A percentile compares a stretch with the other conserved stretches of the same genome.
These are phyloP conservation scores for Apiospora kogelbergensis DNA, from an alignment of 2,329 filamentous ascomycete species.

Conservation along the genomic window DNA sequence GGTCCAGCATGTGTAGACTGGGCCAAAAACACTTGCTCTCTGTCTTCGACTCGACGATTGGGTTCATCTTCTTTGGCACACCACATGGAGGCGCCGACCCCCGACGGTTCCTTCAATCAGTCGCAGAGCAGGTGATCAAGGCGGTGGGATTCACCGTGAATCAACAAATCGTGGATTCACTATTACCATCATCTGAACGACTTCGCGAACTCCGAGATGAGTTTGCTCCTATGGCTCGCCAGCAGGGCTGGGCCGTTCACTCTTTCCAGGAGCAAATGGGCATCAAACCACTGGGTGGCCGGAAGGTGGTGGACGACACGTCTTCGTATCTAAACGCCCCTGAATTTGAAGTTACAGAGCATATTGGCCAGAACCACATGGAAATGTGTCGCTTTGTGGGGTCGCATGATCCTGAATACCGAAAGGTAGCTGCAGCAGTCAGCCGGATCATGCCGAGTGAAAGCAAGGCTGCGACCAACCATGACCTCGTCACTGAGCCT, in stretches of 20 bases:
- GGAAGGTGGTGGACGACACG: slow-evolving; percentile 34
- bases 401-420: slow-evolving; percentile 30
- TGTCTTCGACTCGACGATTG: slow-evolving; percentile 24
- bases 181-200: slow-evolving; percentile 34
- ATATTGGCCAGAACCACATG: slow-evolving; percentile 35
- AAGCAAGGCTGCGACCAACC: background rate
- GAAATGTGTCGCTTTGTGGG: slow-evolving; percentile 36
- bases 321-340: slow-evolving; percentile 35
- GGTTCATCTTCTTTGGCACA: slow-evolving; percentile 35
- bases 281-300: slow-evolving; percentile 10
- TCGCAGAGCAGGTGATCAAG: slow-evolving; percentile 17
- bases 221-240: slow-evolving; percentile 28
- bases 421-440: slow-evolving; percentile 28
- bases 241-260: slow-evolving; percentile 32
- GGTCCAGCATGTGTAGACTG: slow-evolving; percentile 13
- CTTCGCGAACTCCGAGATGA: slow-evolving; percentile 31
- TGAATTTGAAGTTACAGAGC: slow-evolving; percentile 30
- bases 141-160: slow-evolving; percentile 27
- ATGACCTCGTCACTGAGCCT: background rate
- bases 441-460: background rate
- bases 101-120: slow-evolving; percentile 21
- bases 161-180: slow-evolving; percentile 31
- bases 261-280: slow-evolving; percentile 35
- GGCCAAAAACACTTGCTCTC: slow-evolving; percentile 13
- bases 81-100: slow-evolving; percentile 31